phyloP scores from a whole-genome alignment of 345 rosid genomes.

The Cardamine resedifolia region DNA sequence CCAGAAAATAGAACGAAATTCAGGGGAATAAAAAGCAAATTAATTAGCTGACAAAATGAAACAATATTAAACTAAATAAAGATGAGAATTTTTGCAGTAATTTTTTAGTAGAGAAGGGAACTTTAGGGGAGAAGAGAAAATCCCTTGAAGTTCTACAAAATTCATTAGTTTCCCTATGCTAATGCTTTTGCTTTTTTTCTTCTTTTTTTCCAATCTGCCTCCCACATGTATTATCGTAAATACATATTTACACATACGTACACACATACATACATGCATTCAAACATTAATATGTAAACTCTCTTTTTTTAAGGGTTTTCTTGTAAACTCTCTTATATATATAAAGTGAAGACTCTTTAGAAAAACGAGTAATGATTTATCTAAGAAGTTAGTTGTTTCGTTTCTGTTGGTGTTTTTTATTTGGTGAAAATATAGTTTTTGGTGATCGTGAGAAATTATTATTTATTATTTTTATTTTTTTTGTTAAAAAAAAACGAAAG shows the following conservation, averaged over 20 bases:
- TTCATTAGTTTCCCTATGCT: constrained; percentile 64
- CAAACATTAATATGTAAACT: not conserved
- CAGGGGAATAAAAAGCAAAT: not conserved
- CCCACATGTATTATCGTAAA: constrained; percentile 53
- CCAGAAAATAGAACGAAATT: constrained; percentile 19
- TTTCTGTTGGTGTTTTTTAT: not conserved
- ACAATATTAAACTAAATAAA: not conserved
- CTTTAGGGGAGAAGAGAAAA: constrained; percentile 51
- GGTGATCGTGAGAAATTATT: constrained; percentile 4
- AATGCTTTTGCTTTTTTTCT: constrained; percentile 39
- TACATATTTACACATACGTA: constrained; percentile 2
- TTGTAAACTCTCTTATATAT: not conserved
- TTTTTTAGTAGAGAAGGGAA: constrained; percentile 1
- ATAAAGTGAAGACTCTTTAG: not conserved
- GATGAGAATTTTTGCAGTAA: constrained; percentile 4
- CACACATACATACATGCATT: not conserved
- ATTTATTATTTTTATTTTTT: too few relatives aligned
- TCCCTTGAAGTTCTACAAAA: constrained; percentile 89
- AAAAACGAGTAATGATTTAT: not conserved
- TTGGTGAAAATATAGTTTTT: not conserved
- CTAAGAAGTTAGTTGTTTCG: not conserved
- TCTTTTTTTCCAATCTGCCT: constrained; percentile 46
- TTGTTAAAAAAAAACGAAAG: too few relatives aligned
- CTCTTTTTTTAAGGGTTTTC: not conserved
- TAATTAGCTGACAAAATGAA: constrained; percentile 11